A percentile compares a stretch with the other conserved stretches of the same genome.
phyloP scores from a whole-genome alignment of 805 yeast species.

The Pichia phayaonensis region DNA sequence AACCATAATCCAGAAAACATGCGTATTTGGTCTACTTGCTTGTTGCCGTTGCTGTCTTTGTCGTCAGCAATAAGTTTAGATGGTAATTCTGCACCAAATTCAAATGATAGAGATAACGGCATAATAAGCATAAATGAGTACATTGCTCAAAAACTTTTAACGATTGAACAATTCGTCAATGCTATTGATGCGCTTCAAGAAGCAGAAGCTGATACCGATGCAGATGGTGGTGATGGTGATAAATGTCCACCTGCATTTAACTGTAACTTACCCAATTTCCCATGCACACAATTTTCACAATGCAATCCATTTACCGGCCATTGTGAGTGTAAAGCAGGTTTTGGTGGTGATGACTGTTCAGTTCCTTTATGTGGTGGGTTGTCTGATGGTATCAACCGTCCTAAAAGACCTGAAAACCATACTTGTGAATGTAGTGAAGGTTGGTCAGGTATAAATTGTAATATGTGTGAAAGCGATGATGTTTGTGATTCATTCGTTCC shows the following conservation, averaged over 20 bases:
- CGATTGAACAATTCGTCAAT: neutral
- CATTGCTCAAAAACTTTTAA: neutral
- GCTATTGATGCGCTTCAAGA: neutral
- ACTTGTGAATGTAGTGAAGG: conserved; percentile 74
- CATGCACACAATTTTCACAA: conserved; percentile 82
- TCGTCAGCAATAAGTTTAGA: neutral
- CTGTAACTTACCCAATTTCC: conserved; percentile 85
- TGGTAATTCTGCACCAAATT: neutral
- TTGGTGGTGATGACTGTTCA: conserved; percentile 89
- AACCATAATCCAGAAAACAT: neutral
- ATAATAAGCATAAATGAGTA: neutral
- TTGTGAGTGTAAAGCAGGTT: conserved; percentile 89
- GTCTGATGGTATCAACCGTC: conserved; percentile 56
- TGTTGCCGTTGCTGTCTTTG: neutral
- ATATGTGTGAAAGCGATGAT: conserved; percentile 63
- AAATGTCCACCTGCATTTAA: conserved; percentile 90
- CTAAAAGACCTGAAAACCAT: conserved; percentile 43
- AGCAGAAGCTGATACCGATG: neutral
- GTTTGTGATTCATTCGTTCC: conserved; percentile 88
- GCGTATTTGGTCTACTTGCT: neutral
- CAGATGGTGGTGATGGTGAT: conserved; percentile 20
- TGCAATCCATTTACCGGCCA: conserved; percentile 85
- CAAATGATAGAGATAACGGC: neutral
- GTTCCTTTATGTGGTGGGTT: conserved; percentile 83
- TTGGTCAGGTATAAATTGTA: conserved; percentile 94